Evolutionary conservation across 2,329 filamentous ascomycete species (phyloP), one percentile per base, ranked within the genome.

Genomic region (Diaporthe batatas): DNA sequence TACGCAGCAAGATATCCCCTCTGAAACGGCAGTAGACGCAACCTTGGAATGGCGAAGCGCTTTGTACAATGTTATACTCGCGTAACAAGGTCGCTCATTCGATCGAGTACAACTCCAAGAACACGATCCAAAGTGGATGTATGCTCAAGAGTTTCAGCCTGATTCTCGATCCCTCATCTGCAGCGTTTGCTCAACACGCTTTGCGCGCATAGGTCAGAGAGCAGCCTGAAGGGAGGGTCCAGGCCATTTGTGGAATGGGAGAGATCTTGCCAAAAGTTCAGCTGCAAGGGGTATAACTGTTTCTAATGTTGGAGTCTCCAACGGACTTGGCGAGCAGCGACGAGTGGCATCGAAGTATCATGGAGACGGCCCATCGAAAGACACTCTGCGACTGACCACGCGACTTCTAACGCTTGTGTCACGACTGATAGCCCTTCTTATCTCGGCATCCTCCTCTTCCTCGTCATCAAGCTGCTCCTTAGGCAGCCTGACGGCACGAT

Each of bases 401-500:
- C 54, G 67, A 51, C 67, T 69, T 29, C 67, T 69, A 10, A 69
- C 39, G 42, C 67, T 69, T 14, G 53, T 49, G 21, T 54, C 71
- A 34, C 58, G 71, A 36, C 65, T 74, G 2, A 74, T 44, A 14
- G 70, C 71, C 65, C 67, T 71, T 14, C 65, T 53, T 12, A 74
- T 74, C 39, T 74, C 72, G 1, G 72, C 72, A 11, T 74, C 72
- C 49, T 74, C 72, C 51, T 74, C 70, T 54, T 74, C 64, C 21
- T 51, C 68, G 7, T 76, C 75, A 44, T 82, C 79, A 72, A 84
- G 75, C 44, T 82, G 77, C 65, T 83, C 80, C 1, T 78, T 77
- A 0, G 80, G 81, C 18, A 88, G 77, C 49, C 82, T 79, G 5
- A 87, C 82, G 6, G 88, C 87, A n/a, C 86, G 83, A 77, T 90